Base-by-base conservation (phyloP, 306 rosid genomes). In the Pterocarpus santalinus region DNA sequence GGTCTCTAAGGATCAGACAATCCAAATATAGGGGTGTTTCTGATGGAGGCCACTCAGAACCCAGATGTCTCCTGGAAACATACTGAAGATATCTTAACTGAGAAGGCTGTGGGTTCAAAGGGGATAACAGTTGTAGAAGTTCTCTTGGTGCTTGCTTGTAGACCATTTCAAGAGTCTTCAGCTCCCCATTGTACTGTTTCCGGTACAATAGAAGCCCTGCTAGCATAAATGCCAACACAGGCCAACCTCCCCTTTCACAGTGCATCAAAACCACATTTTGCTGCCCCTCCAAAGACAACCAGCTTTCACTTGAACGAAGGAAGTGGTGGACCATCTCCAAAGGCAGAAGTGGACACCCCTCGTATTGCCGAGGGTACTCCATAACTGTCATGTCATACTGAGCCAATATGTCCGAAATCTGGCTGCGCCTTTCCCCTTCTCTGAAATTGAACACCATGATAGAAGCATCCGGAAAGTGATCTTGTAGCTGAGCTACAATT, bases 181-280 rank as follows among this genome's bases (percentile, higher is more conserved):
- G 91, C 85, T 95, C 99, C 71, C 98, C 98, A 51, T 8, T 92
- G 75, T 91, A 91, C 77, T 93, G 97, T 79, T 93, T 93, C 67
- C 99, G 84, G 88, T 90, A 93, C 85, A 95, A 80, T 17, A 95
- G 80, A 81, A 95, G 94, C 79, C 92, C 97, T 17, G 99, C 95
- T 32, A 95, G 94, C 99, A 95, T 95, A 83, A 95, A 95, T 17
- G 99, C 95, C 57, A 95, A 97, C 65, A 93, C 97, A 13, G 97
- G 99, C 99, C 99, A 95, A 44, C 99, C 98, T 46, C 99, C 99
- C 81, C 92, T 88, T 86, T 95, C 99, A 76, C 98, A 95, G 80
- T 95, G 97, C 98, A 95, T 93, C 91, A 95, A 86, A 61, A 95
- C 83, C 83, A 95, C 96, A 73, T 95, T 95, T 77, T 95, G 97